Percentiles rank a stretch among this genome's conserved stretches.
phyloP scores from a whole-genome alignment of 495 filamentous ascomycete species.

The Penicillium roqueforti region DNA sequence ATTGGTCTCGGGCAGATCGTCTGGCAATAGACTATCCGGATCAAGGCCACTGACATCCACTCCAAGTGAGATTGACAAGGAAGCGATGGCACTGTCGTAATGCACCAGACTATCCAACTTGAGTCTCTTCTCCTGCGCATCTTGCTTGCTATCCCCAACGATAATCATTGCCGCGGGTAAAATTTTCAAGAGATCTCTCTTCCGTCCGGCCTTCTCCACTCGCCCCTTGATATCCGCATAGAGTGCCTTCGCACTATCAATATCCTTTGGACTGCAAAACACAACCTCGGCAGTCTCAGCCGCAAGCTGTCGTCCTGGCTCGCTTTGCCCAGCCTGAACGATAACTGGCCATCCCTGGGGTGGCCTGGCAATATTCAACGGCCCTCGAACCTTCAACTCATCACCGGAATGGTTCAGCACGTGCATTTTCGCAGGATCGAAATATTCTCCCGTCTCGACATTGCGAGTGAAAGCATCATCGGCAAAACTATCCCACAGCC shows the following conservation, averaged over 20 bases:
- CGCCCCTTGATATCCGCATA: slow-evolving; percentile 51
- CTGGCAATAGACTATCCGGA: slow-evolving; percentile 46
- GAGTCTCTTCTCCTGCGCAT: slow-evolving; percentile 46
- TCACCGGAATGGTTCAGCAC: slow-evolving; percentile 48
- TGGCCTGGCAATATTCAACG: slow-evolving; percentile 51
- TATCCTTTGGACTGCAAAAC: slow-evolving; percentile 41
- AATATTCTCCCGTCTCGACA: slow-evolving; percentile 43
- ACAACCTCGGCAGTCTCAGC: slow-evolving; percentile 54
- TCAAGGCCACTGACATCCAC: slow-evolving; percentile 45
- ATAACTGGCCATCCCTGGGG: slow-evolving; percentile 55
- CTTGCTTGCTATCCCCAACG: slow-evolving; percentile 40
- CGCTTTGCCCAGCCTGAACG: slow-evolving; percentile 52
- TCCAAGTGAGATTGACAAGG: slow-evolving; percentile 46
- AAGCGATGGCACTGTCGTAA: slow-evolving; percentile 54
- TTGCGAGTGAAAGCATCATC: slow-evolving; percentile 52
- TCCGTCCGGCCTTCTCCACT: slow-evolving; percentile 39
- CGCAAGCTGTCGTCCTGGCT: slow-evolving; percentile 50
- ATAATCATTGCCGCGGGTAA: slow-evolving; percentile 50
- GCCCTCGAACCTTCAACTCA: slow-evolving; percentile 43
- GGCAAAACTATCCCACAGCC: slow-evolving; percentile 51
- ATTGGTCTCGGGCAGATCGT: slow-evolving; percentile 48
- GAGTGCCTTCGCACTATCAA: slow-evolving; percentile 46
- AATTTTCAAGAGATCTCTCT: slow-evolving; percentile 46
- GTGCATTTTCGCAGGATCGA: slow-evolving; percentile 47
- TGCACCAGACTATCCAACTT: slow-evolving; percentile 50